Percentiles rank a stretch among this genome's conserved stretches.
These are phyloP conservation scores for Pulveroboletus sp. DNA, from an alignment of 768 basidiomycete genomes.

Conservation along the genomic window DNA sequence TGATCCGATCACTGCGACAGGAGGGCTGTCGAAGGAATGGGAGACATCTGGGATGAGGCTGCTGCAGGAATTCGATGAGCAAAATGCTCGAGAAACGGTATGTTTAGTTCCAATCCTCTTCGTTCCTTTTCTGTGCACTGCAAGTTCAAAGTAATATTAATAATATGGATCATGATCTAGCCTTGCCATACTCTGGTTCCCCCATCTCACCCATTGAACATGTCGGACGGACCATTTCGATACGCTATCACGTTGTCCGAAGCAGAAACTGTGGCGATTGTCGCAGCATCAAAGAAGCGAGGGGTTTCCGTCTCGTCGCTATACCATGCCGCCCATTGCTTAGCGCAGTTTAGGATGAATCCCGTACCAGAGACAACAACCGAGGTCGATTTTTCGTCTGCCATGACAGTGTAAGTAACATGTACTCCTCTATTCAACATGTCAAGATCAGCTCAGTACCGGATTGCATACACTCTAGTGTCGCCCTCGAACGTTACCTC, in stretches of 20 bases:
- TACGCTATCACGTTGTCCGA: neutral
- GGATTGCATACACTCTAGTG: neutral
- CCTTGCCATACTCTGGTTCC: conserved; percentile 8
- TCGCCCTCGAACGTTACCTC: conserved; percentile 18
- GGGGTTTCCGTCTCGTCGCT: conserved; percentile 14
- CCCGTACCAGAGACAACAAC: conserved; percentile 6
- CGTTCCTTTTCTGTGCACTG: no score
- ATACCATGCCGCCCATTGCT: conserved; percentile 22
- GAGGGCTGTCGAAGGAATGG: conserved; percentile 21
- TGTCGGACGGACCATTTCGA: conserved; percentile 8
- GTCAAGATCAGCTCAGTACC: neutral
- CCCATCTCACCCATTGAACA: conserved; percentile 4
- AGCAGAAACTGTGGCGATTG: conserved; percentile 10
- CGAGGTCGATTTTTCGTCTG: conserved; percentile 17
- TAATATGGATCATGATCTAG: neutral
- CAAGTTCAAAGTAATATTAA: neutral
- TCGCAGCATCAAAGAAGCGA: conserved; percentile 6
- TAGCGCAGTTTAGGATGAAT: conserved; percentile 23
- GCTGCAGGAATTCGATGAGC: conserved; percentile 9
- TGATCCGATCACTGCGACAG: conserved; percentile 25
- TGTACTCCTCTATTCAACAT: neutral
- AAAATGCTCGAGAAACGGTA: conserved; percentile 8
- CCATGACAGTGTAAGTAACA: conserved; percentile 12
- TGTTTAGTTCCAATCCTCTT: neutral
- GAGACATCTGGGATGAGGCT: conserved; percentile 10